These are phyloP conservation scores for Lavandula angustifolia DNA, from an alignment of 257 asterid species.

Conservation along the genomic window DNA sequence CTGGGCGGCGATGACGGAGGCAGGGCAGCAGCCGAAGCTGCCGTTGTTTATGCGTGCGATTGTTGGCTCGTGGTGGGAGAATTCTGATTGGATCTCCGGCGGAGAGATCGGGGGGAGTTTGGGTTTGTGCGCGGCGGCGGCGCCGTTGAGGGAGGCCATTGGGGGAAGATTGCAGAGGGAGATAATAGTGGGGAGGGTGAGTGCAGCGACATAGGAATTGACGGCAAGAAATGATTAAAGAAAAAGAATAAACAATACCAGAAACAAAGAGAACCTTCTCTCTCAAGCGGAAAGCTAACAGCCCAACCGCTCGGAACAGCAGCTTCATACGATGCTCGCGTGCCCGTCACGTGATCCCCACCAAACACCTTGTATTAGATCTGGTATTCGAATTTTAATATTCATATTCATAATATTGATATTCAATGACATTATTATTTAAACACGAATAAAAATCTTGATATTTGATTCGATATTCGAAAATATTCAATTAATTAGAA, in stretches of 20 bases:
- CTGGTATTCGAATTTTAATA: no score
- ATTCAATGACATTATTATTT: no score
- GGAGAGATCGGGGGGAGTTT: conserved; percentile 26
- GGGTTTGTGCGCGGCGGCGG: conserved; percentile 13
- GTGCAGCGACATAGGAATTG: conserved; percentile 14
- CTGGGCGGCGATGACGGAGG: conserved; percentile 72
- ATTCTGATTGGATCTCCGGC: conserved; percentile 57
- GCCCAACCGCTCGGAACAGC: not conserved
- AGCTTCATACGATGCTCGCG: not conserved
- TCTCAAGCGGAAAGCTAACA: not conserved
- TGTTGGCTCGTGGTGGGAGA: conserved; percentile 73
- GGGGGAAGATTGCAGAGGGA: conserved; percentile 28
- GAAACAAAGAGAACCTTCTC: not conserved
- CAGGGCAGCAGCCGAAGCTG: conserved; percentile 89
- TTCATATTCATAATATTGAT: no score
- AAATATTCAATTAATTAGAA: no score
- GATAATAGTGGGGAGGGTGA: not conserved
- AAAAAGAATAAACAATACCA: conserved; percentile 9
- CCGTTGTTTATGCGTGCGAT: conserved; percentile 86
- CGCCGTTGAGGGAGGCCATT: conserved; percentile 40
- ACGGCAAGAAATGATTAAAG: not conserved
- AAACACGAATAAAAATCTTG: no score
- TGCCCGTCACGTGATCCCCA: not conserved
- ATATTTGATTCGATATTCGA: no score
- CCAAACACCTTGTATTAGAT: no score